phyloP scores from a whole-genome alignment of 2,329 filamentous ascomycete species.

The Colletotrichum sp. region DNA sequence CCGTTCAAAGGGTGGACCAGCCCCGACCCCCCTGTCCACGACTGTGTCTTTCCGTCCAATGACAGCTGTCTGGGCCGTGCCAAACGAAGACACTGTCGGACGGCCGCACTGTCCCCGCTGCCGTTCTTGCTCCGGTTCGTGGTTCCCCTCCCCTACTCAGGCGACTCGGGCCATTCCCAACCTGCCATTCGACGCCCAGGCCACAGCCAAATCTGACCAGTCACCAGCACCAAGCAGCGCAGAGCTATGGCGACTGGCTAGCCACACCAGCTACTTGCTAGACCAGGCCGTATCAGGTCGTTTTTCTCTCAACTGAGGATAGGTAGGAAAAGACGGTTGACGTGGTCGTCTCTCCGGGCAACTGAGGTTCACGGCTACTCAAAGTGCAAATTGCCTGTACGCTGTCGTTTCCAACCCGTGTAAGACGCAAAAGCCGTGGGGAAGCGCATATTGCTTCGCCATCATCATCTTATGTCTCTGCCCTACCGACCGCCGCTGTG shows the following conservation, averaged over 20 bases:
- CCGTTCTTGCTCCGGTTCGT: not conserved
- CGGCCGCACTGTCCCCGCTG: not conserved
- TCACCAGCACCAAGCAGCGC: not conserved
- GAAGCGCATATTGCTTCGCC: not conserved
- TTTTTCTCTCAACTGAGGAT: not conserved
- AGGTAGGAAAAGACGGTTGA: not conserved
- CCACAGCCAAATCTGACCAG: conserved; percentile 17
- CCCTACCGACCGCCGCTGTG: not conserved
- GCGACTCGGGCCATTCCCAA: not conserved
- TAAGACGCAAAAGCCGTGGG: not conserved
- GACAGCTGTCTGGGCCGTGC: conserved; percentile 15
- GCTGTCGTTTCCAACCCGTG: not conserved
- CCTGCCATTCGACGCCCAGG: not conserved
- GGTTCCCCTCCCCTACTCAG: not conserved
- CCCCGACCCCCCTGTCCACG: conserved; percentile 14
- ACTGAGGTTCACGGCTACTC: not conserved
- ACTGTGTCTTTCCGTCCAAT: not conserved
- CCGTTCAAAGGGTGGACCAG: conserved; percentile 43
- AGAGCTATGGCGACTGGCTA: not conserved
- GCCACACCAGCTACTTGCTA: not conserved
- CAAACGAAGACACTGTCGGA: not conserved
- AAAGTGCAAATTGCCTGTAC: not conserved
- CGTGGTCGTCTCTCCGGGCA: not conserved
- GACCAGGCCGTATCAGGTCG: not conserved
- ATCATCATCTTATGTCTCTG: not conserved